These are phyloP conservation scores for Vitis labrusca DNA, from an alignment of 164 flowering plant species.

Conservation along the genomic window DNA sequence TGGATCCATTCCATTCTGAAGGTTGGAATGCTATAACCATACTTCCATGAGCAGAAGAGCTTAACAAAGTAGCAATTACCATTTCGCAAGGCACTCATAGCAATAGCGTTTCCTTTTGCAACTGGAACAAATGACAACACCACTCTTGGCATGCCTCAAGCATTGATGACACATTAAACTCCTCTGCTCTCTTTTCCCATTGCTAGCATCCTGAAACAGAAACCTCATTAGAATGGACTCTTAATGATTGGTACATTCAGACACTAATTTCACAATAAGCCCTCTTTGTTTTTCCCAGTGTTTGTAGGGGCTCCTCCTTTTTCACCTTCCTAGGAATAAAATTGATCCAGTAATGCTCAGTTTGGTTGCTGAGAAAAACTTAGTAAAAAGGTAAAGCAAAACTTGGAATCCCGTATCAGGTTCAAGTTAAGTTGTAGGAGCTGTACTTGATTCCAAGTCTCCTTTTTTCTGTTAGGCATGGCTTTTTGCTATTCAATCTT, in stretches of 20 bases:
- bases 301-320: too few species aligned
- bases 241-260: background rate
- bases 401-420: too few species aligned
- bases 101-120: constrained; percentile 66
- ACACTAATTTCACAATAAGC: too few species aligned
- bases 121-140: constrained; percentile 48
- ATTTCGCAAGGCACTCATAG: constrained; percentile 48
- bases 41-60: constrained; percentile 5
- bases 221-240: constrained; percentile 9
- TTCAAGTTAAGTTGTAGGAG: too few species aligned
- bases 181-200: constrained; percentile 21
- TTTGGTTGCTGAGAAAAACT: too few species aligned
- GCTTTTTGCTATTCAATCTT: too few species aligned
- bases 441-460: too few species aligned
- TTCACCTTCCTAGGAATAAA: too few species aligned
- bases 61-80: constrained; percentile 37
- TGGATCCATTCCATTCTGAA: background rate
- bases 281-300: too few species aligned
- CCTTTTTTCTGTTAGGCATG: too few species aligned
- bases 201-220: constrained; percentile 24
- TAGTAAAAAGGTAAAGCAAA: too few species aligned
- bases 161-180: constrained; percentile 68
- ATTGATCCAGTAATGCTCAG: too few species aligned
- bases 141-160: constrained; percentile 30
- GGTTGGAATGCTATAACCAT: background rate